A percentile compares a stretch with the other conserved stretches of the same genome.
phyloP scores from a whole-genome alignment of 2,329 filamentous ascomycete genomes.

The Kalaharituber pfeilii region DNA sequence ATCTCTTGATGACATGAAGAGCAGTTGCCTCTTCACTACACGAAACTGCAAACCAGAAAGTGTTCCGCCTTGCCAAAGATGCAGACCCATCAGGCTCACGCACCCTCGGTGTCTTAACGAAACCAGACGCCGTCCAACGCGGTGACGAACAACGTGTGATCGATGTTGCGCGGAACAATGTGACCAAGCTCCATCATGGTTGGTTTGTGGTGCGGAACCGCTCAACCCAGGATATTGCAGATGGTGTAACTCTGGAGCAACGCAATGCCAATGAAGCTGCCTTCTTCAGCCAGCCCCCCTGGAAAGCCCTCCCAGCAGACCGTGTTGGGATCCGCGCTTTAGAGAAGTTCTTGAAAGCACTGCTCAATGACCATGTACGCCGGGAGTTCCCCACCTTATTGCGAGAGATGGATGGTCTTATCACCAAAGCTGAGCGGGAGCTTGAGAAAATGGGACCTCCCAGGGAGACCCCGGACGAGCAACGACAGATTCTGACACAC shows the following conservation, averaged over 20 bases:
- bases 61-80: slow-evolving; percentile 18
- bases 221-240: slow-evolving; percentile 20
- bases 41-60: slow-evolving; percentile 22
- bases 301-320: slow-evolving; percentile 21
- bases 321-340: slow-evolving; percentile 30
- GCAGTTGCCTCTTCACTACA: slow-evolving; percentile 17
- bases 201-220: slow-evolving; percentile 22
- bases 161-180: slow-evolving; percentile 13
- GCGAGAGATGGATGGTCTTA: slow-evolving; percentile 27
- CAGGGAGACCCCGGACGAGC: slow-evolving; percentile 26
- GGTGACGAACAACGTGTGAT: slow-evolving; percentile 16
- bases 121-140: slow-evolving; percentile 20
- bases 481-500: slow-evolving; percentile 26
- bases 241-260: slow-evolving; percentile 14
- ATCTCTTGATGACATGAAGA: neutral
- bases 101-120: slow-evolving; percentile 23
- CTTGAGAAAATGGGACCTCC: slow-evolving; percentile 26
- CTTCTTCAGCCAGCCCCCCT: slow-evolving; percentile 20
- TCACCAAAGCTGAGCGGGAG: slow-evolving; percentile 21
- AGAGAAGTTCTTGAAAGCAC: slow-evolving; percentile 28
- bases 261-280: slow-evolving; percentile 17
- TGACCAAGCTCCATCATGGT: slow-evolving; percentile 17
- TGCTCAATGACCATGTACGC: slow-evolving; percentile 30
- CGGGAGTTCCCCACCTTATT: slow-evolving; percentile 33
- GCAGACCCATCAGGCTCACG: slow-evolving; percentile 20